Evolutionary conservation across 2,329 filamentous ascomycete genomes (phyloP).

Genomic region (Fusarium sp.): DNA sequence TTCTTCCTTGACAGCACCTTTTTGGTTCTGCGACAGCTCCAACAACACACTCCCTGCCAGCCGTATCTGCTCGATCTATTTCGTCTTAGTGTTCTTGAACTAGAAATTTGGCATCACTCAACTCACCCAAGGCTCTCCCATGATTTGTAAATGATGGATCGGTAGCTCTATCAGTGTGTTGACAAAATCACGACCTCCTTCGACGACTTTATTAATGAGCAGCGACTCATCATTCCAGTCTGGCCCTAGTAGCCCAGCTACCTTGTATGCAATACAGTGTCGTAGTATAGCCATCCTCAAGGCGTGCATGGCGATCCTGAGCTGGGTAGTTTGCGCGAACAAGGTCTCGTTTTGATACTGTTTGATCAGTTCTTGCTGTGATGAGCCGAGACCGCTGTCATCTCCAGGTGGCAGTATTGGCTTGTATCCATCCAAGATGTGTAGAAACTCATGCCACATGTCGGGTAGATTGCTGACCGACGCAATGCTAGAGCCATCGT

Average conservation of each 20-base stretch:
- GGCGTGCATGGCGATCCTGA: background rate
- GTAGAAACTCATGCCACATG: background rate
- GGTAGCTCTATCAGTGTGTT: background rate
- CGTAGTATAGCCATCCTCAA: background rate
- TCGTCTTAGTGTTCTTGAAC: background rate
- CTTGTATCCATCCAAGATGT: background rate
- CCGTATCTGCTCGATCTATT: background rate
- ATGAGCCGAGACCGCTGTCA: background rate
- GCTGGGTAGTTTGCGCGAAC: background rate
- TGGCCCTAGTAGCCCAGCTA: background rate
- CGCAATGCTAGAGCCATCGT: background rate
- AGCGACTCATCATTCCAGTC: background rate
- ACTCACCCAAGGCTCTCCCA: background rate
- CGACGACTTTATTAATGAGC: background rate
- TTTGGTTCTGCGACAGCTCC: background rate
- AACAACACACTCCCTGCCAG: background rate
- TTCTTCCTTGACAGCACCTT: background rate
- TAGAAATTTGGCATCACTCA: rapidly evolving
- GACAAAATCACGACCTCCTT: background rate
- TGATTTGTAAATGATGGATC: background rate
- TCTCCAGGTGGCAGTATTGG: background rate
- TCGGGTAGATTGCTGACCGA: background rate
- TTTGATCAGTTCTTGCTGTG: background rate
- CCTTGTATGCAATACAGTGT: background rate
- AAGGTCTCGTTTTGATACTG: background rate